Evolutionary conservation across 148 eudicot species (phyloP), one percentile per base, ranked within the genome.

Genomic region (Diospyros kaki): DNA sequence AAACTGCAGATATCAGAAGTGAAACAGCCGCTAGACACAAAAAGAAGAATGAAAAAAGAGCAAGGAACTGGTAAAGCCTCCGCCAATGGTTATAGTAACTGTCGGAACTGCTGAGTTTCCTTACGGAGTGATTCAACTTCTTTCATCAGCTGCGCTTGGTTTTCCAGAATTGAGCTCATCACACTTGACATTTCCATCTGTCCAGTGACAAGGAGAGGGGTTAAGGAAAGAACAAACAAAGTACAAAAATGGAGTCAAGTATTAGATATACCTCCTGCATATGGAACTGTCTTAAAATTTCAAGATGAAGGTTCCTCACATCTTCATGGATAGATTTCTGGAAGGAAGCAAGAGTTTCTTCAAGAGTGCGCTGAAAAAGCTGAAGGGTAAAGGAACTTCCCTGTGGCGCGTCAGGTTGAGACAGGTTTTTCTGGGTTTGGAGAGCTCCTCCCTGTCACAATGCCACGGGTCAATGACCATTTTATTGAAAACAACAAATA

Each of bases 321-420:
- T 95, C 97, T 76, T 95, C 94, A 71, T 92, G 99, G 69, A 92
- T 84, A 69, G 97, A 89, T 79, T 88, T 91, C 79, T 95, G 99
- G 71, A 95, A 88, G 68, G 99, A 91, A 71, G 89, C 77, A 82
- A 95, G 97, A 67, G 96, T 88, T 88, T 95, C 99, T 70, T 91
- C 93, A 71, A 92, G 97, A 59, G 94, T 86, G 53, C 87, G 96
- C 78, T 95, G 96, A 79, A 95, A 92, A 15, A 92, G 85, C 83
- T 95, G 94, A 73, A 95, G 91, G 5, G 97, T 90, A 73, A 95
- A 95, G 45, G 97, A 90, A 80, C 76, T 79, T 77, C 92, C 96
- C 63, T 87, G 97, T 82, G 87, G 91, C 65, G 72, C 65, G 11
- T 92, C 94, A 54, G 87, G 78, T 41, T 91, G 91, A 69, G 86